Conservation (phyloP, 495 filamentous ascomycete species). For the Lasiosphaeria miniovina region DNA sequence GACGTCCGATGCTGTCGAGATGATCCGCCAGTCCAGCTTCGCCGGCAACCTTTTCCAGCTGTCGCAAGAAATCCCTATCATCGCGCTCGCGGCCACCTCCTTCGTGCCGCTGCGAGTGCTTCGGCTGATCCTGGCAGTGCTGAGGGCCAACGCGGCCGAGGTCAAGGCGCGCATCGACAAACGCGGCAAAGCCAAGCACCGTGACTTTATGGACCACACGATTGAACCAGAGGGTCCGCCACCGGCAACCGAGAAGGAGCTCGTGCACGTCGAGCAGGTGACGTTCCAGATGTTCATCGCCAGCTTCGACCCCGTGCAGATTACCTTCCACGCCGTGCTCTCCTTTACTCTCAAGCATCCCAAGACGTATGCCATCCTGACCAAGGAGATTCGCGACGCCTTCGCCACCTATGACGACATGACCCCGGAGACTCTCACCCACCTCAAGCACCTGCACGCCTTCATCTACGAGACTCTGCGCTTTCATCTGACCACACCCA, state of each 20-base stretch:
- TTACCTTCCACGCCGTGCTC: conserved; percentile 12
- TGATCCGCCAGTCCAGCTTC: conserved; percentile 18
- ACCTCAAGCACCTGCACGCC: conserved; percentile 19
- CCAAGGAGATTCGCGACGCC: conserved; percentile 20
- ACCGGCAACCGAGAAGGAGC: conserved; percentile 20
- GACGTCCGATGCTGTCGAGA: conserved; percentile 12
- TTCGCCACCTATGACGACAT: conserved; percentile 25
- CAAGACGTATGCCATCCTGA: conserved; percentile 4
- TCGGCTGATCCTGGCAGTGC: not conserved
- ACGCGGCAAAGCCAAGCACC: conserved; percentile 18
- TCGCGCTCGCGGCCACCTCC: conserved; percentile 13
- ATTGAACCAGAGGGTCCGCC: conserved; percentile 13
- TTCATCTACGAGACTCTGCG: conserved; percentile 24
- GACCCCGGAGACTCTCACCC: conserved; percentile 5
- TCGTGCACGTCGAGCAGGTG: conserved; percentile 18
- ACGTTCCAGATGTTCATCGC: conserved; percentile 24
- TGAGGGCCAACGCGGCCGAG: conserved; percentile 15
- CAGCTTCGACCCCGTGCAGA: conserved; percentile 21
- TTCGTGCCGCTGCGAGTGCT: conserved; percentile 19
- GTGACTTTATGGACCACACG: conserved; percentile 26
- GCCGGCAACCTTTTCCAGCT: conserved; percentile 19
- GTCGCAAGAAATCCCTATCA: conserved; percentile 22
- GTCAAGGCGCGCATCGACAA: conserved; percentile 24
- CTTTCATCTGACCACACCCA: not conserved
- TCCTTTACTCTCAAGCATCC: conserved; percentile 20